Base-by-base conservation (phyloP, 441 rosid genomes). In the Populus tomentosa region DNA sequence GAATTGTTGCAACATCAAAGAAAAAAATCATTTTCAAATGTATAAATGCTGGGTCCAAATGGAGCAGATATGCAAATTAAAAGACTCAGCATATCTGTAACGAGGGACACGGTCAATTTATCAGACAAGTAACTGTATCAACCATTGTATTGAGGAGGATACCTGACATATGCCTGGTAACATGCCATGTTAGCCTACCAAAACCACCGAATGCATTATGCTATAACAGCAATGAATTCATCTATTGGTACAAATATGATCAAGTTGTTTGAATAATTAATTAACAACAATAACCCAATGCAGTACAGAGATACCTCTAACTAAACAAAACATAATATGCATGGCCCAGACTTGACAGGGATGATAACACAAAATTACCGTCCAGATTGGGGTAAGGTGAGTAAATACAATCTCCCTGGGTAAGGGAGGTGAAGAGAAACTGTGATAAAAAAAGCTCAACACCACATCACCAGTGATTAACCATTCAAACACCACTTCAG, bases 61-160 rank as follows among this genome's bases (percentile, higher is more conserved):
- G 98, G 94, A 93, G 90, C 97, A 93, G 87, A 92, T 73, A 85
- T 83, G 81, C 85, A 87, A 86, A 75, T 81, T 13, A 24, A 74
- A 73, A 77, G 75, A 83, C 78, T 13, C 64, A 38, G 18, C 77
- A 85, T 77, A 86, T 84, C 95, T 84, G 93, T 83, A 92, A 92
- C 90, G 90, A 92, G 71, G 87, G 88, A 89, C 93, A 80, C 89
- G n/a, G 7, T 88, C 38, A 33, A 13, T 94, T 77, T 94, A 3
- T 93, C 98, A 90, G 94, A 87, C 90, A 50, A 40, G 93, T 89
- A 94, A 91, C 95, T 81, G 90, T 84, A 90, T 88, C 90, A 79
- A 79, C 93, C 89, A 78, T 81, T 65, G 65, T 18, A 62, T 67
- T 78, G 72, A 69, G 83, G 87, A 76, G 79, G 88, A 90, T 74